phyloP scores from a whole-genome alignment of 208 protist species.

The Angomonas desouzai region DNA sequence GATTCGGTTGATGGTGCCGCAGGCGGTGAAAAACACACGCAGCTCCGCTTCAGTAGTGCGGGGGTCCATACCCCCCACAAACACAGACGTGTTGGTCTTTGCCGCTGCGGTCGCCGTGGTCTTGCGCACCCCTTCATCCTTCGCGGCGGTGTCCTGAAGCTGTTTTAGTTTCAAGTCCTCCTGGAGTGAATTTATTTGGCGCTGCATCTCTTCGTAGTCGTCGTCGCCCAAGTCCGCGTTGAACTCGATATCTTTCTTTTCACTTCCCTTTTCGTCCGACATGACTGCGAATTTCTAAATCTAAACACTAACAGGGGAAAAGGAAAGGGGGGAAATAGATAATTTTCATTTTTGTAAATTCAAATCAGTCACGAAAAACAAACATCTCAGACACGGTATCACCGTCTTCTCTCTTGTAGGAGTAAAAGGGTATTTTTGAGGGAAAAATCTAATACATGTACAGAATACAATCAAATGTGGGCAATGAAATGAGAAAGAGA shows the following conservation, averaged over 20 bases:
- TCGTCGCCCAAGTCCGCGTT: constrained; percentile 48
- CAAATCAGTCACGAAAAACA: too few relatives aligned
- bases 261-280: constrained; percentile 23
- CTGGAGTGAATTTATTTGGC: constrained; percentile 77
- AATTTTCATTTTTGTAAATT: too few relatives aligned
- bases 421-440: too few relatives aligned
- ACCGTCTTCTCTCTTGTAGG: too few relatives aligned
- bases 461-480: constrained; percentile 3
- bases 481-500: constrained; percentile 13
- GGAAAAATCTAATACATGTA: constrained; percentile 4
- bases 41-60: constrained; percentile 87
- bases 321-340: constrained; percentile 3
- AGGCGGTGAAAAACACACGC: constrained; percentile 87
- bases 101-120: constrained; percentile 19
- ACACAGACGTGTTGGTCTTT: constrained; percentile 84
- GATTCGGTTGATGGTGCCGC: constrained; percentile 86
- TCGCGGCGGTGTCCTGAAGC: constrained; percentile 70
- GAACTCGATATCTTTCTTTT: constrained; percentile 26
- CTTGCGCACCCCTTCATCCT: constrained; percentile 83
- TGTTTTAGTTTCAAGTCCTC: constrained; percentile 82
- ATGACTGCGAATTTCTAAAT: constrained; percentile 12
- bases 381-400: too few relatives aligned
- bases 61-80: constrained; percentile 90
- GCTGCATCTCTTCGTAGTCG: constrained; percentile 76
- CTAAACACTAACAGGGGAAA: not conserved